Conservation (phyloP, 495 filamentous ascomycete genomes). For the Friedmanniomyces endolithicus region DNA sequence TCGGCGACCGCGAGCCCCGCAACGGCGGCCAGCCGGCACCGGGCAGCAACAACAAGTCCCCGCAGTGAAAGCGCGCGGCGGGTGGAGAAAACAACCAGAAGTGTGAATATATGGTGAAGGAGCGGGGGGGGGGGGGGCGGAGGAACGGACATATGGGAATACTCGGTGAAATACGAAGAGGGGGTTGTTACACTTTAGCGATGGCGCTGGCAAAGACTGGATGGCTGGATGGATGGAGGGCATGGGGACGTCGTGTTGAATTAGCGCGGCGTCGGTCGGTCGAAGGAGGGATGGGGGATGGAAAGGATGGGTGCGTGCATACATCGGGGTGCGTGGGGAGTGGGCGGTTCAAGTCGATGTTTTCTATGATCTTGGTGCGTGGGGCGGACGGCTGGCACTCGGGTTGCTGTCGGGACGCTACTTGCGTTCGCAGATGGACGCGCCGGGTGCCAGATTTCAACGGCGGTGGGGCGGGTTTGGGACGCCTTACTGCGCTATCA, state of each 20-base stretch:
- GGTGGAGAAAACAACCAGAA: not conserved
- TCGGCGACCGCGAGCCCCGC: slow-evolving; percentile 20
- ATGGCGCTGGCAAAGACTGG: slow-evolving; percentile 5
- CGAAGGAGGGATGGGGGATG: too few relatives aligned
- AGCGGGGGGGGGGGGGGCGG: not conserved
- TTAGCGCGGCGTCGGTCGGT: slow-evolving; percentile 1
- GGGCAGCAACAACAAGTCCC: slow-evolving; percentile 14
- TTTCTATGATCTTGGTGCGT: too few relatives aligned
- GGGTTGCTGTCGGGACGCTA: too few relatives aligned
- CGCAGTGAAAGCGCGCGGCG: slow-evolving; percentile 5
- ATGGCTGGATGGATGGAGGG: too few relatives aligned
- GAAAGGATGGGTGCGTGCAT: too few relatives aligned
- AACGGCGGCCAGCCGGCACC: slow-evolving; percentile 15
- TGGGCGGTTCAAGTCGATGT: too few relatives aligned
- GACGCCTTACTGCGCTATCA: too few relatives aligned
- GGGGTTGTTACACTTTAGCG: not conserved
- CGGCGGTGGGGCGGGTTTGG: too few relatives aligned
- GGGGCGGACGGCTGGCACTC: too few relatives aligned
- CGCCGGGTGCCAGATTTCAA: too few relatives aligned
- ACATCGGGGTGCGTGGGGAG: too few relatives aligned
- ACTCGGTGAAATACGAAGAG: not conserved
- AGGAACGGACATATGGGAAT: slow-evolving; percentile 2
- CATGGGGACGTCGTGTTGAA: not conserved
- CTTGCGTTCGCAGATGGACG: too few relatives aligned
- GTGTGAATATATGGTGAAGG: slow-evolving; percentile 1